These are phyloP conservation scores for Pseudogymnoascus sp. DNA, from an alignment of 2,329 filamentous ascomycete species.

Conservation along the genomic window DNA sequence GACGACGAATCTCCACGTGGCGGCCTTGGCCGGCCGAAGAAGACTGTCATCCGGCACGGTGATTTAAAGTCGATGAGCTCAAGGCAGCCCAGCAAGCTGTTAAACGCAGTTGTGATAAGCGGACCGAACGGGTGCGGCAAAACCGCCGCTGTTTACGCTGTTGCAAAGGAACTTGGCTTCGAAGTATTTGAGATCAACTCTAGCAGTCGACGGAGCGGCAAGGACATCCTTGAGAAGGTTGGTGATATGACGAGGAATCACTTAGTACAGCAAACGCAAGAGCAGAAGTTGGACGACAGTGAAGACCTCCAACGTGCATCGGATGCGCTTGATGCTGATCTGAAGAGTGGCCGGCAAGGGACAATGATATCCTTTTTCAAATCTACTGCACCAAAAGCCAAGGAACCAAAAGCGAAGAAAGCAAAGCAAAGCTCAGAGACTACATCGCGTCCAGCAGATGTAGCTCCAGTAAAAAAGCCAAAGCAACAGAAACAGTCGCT, in stretches of 20 bases:
- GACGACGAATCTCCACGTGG: conserved; percentile 40
- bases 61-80: conserved; percentile 29
- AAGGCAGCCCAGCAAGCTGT: conserved; percentile 43
- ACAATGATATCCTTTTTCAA: conserved; percentile 80
- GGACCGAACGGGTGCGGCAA: conserved; percentile 89
- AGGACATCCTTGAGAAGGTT: conserved; percentile 82
- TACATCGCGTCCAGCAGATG: neutral
- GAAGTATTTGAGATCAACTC: conserved; percentile 94
- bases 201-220: conserved; percentile 73
- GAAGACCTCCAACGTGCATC: conserved; percentile 29
- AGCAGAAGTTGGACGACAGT: conserved; percentile 26
- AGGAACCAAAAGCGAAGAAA: conserved; percentile 26
- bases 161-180: conserved; percentile 84
- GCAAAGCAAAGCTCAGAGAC: neutral
- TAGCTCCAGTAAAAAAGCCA: conserved; percentile 14
- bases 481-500: conserved; percentile 77
- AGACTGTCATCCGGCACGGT: conserved; percentile 46
- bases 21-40: conserved; percentile 36
- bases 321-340: conserved; percentile 47
- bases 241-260: conserved; percentile 98
- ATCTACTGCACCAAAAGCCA: conserved; percentile 33
- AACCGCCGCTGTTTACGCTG: conserved; percentile 83
- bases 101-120: conserved; percentile 79
- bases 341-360: conserved; percentile 64
- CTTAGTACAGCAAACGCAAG: conserved; percentile 57